These are phyloP conservation scores for Psilocybe sp. DNA, from an alignment of 768 basidiomycete genomes.

Conservation along the genomic window DNA sequence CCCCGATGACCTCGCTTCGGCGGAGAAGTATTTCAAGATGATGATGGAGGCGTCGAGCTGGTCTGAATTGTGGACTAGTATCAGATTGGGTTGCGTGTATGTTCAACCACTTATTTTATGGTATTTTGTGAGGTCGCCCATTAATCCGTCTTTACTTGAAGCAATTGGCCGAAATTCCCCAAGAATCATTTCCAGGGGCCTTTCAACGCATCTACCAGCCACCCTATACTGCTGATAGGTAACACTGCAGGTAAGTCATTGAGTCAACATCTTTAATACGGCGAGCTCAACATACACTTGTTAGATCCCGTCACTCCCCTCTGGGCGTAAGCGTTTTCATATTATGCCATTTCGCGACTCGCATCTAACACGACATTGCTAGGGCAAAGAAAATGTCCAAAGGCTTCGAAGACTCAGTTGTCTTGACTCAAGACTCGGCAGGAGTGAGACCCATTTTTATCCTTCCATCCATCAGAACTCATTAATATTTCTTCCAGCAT, in stretches of 20 bases:
- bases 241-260: conserved; percentile 33
- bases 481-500: conserved; percentile 23
- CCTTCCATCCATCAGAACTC: background rate
- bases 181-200: conserved; percentile 13
- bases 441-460: conserved; percentile 25
- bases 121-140: background rate
- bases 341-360: conserved; percentile 5
- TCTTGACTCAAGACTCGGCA: conserved; percentile 38
- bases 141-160: background rate
- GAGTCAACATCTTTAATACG: background rate
- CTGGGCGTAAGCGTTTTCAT: conserved; percentile 14
- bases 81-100: conserved; percentile 29
- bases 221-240: conserved; percentile 36
- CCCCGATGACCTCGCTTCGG: conserved; percentile 22
- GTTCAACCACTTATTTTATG: conserved; percentile 8
- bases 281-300: background rate
- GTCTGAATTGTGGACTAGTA: conserved; percentile 28
- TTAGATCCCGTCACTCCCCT: conserved; percentile 31
- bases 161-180: conserved; percentile 4
- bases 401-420: conserved; percentile 32
- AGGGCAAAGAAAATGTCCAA: conserved; percentile 37
- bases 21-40: conserved; percentile 24
- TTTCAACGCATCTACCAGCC: conserved; percentile 31
- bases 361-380: background rate
- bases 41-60: conserved; percentile 23